Evolutionary conservation across 768 basidiomycete species (phyloP).

Genomic region (Sporobolomyces pararoseus): DNA sequence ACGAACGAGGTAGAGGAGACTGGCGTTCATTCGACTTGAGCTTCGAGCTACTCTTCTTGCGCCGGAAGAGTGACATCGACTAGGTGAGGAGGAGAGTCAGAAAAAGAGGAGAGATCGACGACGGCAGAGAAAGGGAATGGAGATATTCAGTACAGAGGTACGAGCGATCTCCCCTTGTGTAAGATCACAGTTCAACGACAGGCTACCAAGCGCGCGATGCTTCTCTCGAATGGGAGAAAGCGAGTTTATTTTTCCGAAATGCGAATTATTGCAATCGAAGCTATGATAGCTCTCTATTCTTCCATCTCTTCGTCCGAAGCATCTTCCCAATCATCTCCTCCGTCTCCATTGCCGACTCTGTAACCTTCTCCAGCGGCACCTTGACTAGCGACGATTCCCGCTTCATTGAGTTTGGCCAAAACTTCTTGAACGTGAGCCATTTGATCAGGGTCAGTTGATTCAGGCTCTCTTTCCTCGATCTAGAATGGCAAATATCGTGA

Average conservation of each 20-base stretch:
- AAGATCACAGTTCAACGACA: too few species aligned
- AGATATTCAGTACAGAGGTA: neutral
- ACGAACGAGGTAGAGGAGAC: neutral
- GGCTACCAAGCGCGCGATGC: too few species aligned
- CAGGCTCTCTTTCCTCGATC: constrained; percentile 36
- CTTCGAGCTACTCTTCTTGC: constrained; percentile 16
- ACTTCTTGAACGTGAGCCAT: constrained; percentile 56
- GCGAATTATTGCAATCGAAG: neutral
- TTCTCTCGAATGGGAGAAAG: too few species aligned
- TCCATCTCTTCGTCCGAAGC: constrained; percentile 42
- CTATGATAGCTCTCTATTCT: neutral
- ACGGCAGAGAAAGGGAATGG: neutral
- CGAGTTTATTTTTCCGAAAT: too few species aligned
- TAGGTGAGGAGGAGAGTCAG: too few species aligned
- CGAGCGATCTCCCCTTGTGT: neutral
- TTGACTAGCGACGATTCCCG: constrained; percentile 36
- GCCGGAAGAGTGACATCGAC: constrained; percentile 19
- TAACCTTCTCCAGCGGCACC: constrained; percentile 29
- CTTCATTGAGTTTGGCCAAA: constrained; percentile 76
- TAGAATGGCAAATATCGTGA: neutral
- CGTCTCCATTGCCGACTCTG: constrained; percentile 23
- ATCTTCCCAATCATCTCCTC: constrained; percentile 35
- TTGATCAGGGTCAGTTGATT: constrained; percentile 38
- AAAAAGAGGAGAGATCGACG: neutral
- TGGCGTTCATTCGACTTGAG: neutral